A percentile compares a stretch with the other conserved stretches of the same genome.
phyloP scores from a whole-genome alignment of 1,284 basidiomycete species.

The Cutaneotrichosporon sp. region DNA sequence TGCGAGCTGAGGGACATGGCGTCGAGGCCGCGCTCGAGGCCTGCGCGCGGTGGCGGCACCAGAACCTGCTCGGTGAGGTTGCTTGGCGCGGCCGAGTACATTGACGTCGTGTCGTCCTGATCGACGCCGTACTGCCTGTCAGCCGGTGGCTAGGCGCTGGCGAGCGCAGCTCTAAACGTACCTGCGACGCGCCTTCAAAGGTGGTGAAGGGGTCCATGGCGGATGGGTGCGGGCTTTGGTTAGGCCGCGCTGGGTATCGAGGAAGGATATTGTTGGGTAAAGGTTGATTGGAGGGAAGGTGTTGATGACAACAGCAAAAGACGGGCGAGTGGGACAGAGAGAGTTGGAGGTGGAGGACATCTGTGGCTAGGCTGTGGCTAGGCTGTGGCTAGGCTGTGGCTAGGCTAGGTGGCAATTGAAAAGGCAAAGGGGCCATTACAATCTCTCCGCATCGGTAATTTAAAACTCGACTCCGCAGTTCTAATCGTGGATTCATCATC shows the following conservation, averaged over 20 bases:
- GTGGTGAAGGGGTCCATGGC: conserved; percentile 82
- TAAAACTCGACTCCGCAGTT: neutral
- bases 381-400: too few species aligned
- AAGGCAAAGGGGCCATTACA: neutral
- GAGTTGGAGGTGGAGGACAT: conserved; percentile 9
- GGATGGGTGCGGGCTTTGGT: neutral
- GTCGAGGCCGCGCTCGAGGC: conserved; percentile 27
- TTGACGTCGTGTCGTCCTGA: conserved; percentile 75
- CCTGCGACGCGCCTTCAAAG: conserved; percentile 63
- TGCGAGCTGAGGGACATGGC: conserved; percentile 25
- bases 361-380: too few species aligned
- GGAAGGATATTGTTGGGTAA: neutral
- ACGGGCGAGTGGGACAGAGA: neutral
- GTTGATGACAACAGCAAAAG: conserved; percentile 1
- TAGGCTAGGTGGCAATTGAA: neutral
- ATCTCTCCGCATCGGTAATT: neutral
- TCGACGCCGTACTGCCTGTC: conserved; percentile 61
- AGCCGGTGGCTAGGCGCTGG: neutral
- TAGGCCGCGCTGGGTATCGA: conserved; percentile 8
- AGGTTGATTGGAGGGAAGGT: neutral
- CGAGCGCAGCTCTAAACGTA: conserved; percentile 26
- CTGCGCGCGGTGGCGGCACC: conserved; percentile 9
- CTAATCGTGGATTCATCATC: neutral
- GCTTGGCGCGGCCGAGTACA: conserved; percentile 56
- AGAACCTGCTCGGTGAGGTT: conserved; percentile 54